phyloP scores from a whole-genome alignment of 2,329 filamentous ascomycete species.

The Sclerotinia glacialis region DNA sequence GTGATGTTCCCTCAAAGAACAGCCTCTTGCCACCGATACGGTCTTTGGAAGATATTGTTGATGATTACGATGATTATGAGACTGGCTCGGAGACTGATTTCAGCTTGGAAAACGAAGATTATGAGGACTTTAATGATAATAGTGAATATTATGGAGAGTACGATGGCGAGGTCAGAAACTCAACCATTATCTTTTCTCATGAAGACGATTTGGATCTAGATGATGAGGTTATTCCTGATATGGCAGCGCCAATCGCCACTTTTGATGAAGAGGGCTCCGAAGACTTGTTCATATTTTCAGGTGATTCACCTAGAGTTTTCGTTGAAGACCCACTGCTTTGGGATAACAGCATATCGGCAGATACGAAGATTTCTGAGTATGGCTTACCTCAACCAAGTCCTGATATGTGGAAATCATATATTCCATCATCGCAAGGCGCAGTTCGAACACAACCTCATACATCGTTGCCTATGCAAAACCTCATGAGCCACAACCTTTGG shows the following conservation, averaged over 20 bases:
- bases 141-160: background rate
- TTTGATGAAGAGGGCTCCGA: background rate
- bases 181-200: constrained; percentile 15
- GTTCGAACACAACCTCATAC: constrained; percentile 27
- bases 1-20: constrained; percentile 51
- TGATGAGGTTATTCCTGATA: constrained; percentile 12
- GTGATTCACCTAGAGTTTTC: background rate
- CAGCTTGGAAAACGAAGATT: constrained; percentile 23
- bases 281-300: background rate
- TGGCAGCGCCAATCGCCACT: background rate
- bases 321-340: constrained; percentile 28
- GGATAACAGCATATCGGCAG: background rate
- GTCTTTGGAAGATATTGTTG: constrained; percentile 21
- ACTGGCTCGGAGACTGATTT: constrained; percentile 26
- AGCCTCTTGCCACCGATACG: constrained; percentile 46
- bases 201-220: background rate
- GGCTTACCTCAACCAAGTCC: constrained; percentile 33
- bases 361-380: background rate
- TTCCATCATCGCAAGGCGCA: constrained; percentile 25
- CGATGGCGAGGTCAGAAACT: background rate
- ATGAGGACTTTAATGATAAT: constrained; percentile 1
- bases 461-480: constrained; percentile 21
- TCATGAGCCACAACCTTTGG: constrained; percentile 30
- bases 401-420: constrained; percentile 29
- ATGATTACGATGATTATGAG: constrained; percentile 27